These are phyloP conservation scores for Naganishia vishniacii DNA, from an alignment of 768 basidiomycete species.

Conservation along the genomic window DNA sequence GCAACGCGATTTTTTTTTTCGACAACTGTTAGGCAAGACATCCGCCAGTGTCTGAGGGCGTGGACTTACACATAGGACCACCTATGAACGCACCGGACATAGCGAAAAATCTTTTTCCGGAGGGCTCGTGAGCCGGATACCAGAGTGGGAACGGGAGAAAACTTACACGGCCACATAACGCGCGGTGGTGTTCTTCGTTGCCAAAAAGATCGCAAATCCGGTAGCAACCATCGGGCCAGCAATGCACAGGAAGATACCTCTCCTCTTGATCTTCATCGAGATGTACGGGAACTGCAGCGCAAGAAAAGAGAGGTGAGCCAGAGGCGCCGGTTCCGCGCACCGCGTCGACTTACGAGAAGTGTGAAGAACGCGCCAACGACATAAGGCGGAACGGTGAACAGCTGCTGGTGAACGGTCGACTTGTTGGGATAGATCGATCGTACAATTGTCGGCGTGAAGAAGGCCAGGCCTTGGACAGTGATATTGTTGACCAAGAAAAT, in stretches of 20 bases:
- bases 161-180: constrained; percentile 1
- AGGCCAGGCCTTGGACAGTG: constrained; percentile 23
- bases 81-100: constrained; percentile 4
- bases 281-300: constrained; percentile 25
- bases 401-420: constrained; percentile 29
- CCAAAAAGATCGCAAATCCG: constrained; percentile 30
- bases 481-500: constrained; percentile 42
- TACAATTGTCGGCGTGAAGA: constrained; percentile 34
- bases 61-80: background rate
- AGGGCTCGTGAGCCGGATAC: too few species aligned
- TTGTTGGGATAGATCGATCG: constrained; percentile 35
- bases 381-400: constrained; percentile 32
- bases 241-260: constrained; percentile 27
- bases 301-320: background rate
- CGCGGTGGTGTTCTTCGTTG: constrained; percentile 18
- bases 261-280: constrained; percentile 29
- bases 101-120: too few species aligned
- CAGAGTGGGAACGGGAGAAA: too few species aligned
- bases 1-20: too few species aligned
- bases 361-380: constrained; percentile 30
- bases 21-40: too few species aligned
- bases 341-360: constrained; percentile 17
- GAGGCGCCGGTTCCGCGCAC: background rate
- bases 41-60: too few species aligned
- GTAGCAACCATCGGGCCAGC: constrained; percentile 27